These are phyloP conservation scores for Trametes versicolor DNA, from an alignment of 1,284 basidiomycete species.

Conservation along the genomic window DNA sequence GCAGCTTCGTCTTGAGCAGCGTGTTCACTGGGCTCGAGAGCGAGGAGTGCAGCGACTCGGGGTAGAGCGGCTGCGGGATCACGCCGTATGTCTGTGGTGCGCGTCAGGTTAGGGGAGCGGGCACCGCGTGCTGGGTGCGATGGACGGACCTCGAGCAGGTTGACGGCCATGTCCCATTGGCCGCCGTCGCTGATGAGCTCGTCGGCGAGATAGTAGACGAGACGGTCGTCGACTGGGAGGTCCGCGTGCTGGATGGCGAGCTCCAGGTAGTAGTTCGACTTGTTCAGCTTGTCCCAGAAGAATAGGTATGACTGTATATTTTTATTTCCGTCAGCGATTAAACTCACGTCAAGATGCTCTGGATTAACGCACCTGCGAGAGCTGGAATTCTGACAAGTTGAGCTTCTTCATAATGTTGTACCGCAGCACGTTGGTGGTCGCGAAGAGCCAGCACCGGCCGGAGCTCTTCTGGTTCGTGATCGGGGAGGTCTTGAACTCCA, in stretches of 20 bases:
- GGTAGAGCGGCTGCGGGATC: constrained; percentile 84
- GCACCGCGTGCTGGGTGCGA: too few relatives aligned
- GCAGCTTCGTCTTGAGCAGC: constrained; percentile 89
- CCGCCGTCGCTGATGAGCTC: constrained; percentile 93
- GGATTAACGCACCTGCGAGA: constrained; percentile 85
- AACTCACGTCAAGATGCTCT: too few relatives aligned
- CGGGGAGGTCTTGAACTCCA: constrained; percentile 85
- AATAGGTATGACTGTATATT: constrained; percentile 79
- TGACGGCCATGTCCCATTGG: constrained; percentile 96
- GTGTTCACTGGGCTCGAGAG: constrained; percentile 78
- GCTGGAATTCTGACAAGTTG: constrained; percentile 87
- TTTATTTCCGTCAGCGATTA: neutral
- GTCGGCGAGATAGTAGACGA: constrained; percentile 79
- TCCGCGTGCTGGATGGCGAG: constrained; percentile 85
- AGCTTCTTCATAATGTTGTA: constrained; percentile 89
- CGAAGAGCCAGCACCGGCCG: constrained; percentile 94
- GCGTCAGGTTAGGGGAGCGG: too few relatives aligned
- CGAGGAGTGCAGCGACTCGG: constrained; percentile 88
- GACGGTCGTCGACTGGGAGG: constrained; percentile 83
- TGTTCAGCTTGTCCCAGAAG: constrained; percentile 97
- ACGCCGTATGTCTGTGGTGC: constrained; percentile 76
- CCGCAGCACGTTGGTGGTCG: constrained; percentile 88
- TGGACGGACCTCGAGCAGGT: constrained; percentile 71
- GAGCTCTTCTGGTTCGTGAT: constrained; percentile 90
- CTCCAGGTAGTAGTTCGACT: constrained; percentile 95